A percentile compares a stretch with the other conserved stretches of the same genome.
phyloP scores from a whole-genome alignment of 805 yeast genomes.

The Brettanomyces naardenensis region DNA sequence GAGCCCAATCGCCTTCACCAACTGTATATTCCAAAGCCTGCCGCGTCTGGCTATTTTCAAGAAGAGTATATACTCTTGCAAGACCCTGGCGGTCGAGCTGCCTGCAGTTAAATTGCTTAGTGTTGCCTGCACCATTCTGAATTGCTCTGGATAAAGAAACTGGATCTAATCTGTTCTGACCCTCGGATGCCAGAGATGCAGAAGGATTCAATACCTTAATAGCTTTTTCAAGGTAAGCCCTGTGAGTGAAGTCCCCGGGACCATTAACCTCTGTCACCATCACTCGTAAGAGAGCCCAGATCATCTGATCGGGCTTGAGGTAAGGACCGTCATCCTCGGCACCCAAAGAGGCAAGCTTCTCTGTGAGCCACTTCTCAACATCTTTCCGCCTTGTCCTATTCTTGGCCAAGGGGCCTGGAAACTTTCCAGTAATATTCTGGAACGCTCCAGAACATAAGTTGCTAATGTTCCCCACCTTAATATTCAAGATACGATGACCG shows the following conservation, averaged over 20 bases:
- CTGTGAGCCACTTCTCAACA: slow-evolving; percentile 59
- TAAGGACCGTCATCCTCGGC: slow-evolving; percentile 12
- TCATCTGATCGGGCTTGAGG: slow-evolving; percentile 13
- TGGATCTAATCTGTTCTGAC: slow-evolving; percentile 12
- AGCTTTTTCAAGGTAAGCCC: slow-evolving; percentile 25
- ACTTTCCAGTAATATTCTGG: slow-evolving; percentile 41
- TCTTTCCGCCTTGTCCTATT: slow-evolving; percentile 57
- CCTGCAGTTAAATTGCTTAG: slow-evolving; percentile 19
- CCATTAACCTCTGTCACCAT: slow-evolving; percentile 18
- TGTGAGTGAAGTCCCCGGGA: slow-evolving; percentile 18
- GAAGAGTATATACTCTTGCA: slow-evolving; percentile 25
- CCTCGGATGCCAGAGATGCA: slow-evolving; percentile 13
- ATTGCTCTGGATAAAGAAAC: slow-evolving; percentile 9
- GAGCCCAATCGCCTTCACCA: slow-evolving; percentile 62
- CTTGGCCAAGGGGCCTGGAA: slow-evolving; percentile 61
- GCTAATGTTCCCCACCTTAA: slow-evolving; percentile 33
- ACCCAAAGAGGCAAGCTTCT: slow-evolving; percentile 20
- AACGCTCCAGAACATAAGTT: slow-evolving; percentile 18
- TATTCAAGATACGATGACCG: slow-evolving; percentile 22
- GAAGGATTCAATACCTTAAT: slow-evolving; percentile 36
- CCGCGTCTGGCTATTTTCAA: slow-evolving; percentile 57
- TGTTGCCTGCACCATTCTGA: slow-evolving; percentile 1
- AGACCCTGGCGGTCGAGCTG: slow-evolving; percentile 19
- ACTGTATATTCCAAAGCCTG: slow-evolving; percentile 60
- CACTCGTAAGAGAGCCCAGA: slow-evolving; percentile 22